These are phyloP conservation scores for Rhizopus delemar DNA, from an alignment of 371 early-diverging fungal species.

Conservation along the genomic window DNA sequence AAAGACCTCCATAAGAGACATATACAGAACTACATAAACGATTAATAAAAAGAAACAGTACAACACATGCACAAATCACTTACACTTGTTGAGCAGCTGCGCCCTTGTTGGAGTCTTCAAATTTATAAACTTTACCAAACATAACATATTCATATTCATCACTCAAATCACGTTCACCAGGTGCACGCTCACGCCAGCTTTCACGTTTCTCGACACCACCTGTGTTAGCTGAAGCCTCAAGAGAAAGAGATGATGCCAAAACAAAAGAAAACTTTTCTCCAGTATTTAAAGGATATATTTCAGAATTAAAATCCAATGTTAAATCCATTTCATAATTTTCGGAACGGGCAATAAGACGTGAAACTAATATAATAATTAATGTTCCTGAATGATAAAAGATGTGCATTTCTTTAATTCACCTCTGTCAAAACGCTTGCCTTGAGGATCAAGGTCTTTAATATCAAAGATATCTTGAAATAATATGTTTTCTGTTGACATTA, in stretches of 20 bases:
- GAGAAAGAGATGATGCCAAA: conserved; percentile 77
- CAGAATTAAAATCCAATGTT: conserved; percentile 89
- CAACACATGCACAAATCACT: conserved; percentile 32
- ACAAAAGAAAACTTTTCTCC: conserved; percentile 84
- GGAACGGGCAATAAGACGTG: conserved; percentile 81
- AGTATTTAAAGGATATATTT: conserved; percentile 85
- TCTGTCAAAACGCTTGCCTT: conserved; percentile 92
- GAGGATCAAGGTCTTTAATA: conserved; percentile 84
- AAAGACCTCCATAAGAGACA: conserved; percentile 91
- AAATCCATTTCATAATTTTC: conserved; percentile 90
- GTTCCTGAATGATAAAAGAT: background rate
- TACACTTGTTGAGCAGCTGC: conserved; percentile 70
- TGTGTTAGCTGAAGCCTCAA: conserved; percentile 44
- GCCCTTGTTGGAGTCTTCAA: conserved; percentile 67
- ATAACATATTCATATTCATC: conserved; percentile 97
- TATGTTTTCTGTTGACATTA: conserved; percentile 69
- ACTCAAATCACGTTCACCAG: conserved; percentile 74
- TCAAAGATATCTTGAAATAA: conserved; percentile 88
- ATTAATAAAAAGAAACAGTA: background rate
- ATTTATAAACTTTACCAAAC: conserved; percentile 95
- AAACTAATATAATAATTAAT: conserved; percentile 59
- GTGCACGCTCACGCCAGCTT: conserved; percentile 66
- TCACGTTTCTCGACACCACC: conserved; percentile 55
- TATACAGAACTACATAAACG: conserved; percentile 68
- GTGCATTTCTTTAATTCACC: conserved; percentile 50